phyloP scores from a whole-genome alignment of 192 early-diverging fungal genomes.

The Coemansia sp. region DNA sequence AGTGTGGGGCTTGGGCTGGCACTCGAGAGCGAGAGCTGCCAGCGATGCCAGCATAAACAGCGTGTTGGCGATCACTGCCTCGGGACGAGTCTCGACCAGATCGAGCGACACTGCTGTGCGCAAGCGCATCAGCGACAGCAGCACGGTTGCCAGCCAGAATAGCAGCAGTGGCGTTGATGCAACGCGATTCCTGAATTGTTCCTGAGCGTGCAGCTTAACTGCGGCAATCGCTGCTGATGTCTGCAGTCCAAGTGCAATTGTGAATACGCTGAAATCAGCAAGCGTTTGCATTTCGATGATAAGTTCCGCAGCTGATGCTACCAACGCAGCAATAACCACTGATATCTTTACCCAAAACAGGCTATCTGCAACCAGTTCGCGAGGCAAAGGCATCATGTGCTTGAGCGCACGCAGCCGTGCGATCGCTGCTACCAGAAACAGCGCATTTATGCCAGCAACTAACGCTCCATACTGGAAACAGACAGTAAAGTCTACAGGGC shows the following conservation, averaged over 20 bases:
- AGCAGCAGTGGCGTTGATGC: constrained; percentile 44
- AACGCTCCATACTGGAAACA: constrained; percentile 48
- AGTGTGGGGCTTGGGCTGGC: constrained; percentile 31
- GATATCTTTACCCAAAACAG: constrained; percentile 35
- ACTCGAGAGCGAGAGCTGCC: constrained; percentile 33
- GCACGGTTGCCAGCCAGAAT: constrained; percentile 45
- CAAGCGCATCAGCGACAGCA: constrained; percentile 34
- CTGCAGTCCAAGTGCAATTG: constrained; percentile 29
- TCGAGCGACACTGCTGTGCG: constrained; percentile 26
- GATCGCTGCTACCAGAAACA: constrained; percentile 24
- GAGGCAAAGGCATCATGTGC: constrained; percentile 3
- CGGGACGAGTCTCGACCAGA: constrained; percentile 5
- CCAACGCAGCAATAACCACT: constrained; percentile 11
- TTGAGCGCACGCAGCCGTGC: constrained; percentile 15
- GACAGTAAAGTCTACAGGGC: constrained; percentile 43
- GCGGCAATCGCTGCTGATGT: constrained; percentile 26
- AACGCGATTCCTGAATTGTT: constrained; percentile 35
- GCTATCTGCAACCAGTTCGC: constrained; percentile 14
- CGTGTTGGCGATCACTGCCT: constrained; percentile 16
- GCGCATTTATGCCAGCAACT: constrained; percentile 13
- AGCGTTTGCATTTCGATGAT: constrained; percentile 6
- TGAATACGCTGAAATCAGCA: constrained; percentile 12
- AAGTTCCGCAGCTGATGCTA: constrained; percentile 30
- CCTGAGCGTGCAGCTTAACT: constrained; percentile 32
- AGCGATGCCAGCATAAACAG: constrained; percentile 28